Percentiles rank a stretch among this genome's conserved stretches.
Conservation (phyloP, 1,284 basidiomycete genomes). For the Apiotrichum mycotoxinovorans region DNA sequence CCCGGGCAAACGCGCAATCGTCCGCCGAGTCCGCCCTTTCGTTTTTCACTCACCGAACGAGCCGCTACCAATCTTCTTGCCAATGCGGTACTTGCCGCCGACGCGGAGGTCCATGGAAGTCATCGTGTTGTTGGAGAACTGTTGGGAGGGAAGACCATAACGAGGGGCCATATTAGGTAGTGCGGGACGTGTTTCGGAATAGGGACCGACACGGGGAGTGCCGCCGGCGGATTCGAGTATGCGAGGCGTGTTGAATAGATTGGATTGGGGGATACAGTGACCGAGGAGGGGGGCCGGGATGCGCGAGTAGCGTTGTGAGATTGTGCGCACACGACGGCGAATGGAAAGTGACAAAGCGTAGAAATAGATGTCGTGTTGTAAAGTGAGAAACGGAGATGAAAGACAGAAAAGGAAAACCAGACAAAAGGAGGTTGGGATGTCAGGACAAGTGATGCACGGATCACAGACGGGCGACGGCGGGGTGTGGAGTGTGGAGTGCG, state of each 20-base stretch:
- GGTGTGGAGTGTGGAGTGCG: background rate
- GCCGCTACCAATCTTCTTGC: slow-evolving; percentile 99
- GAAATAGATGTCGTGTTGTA: background rate
- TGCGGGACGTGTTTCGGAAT: background rate
- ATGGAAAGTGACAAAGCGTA: background rate
- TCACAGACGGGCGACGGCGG: too few relatives aligned
- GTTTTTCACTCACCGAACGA: slow-evolving; percentile 77
- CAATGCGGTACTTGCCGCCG: slow-evolving; percentile 96
- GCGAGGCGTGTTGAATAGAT: slow-evolving; percentile 4
- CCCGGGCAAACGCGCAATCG: too few relatives aligned
- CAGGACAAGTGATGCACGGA: background rate
- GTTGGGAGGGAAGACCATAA: slow-evolving; percentile 7
- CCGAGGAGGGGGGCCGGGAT: too few relatives aligned
- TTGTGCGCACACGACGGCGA: background rate
- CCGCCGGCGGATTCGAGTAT: background rate
- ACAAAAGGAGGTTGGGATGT: background rate
- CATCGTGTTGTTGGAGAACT: slow-evolving; percentile 33
- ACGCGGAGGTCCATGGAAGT: slow-evolving; percentile 82
- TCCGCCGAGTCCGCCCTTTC: background rate
- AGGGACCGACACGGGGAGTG: background rate
- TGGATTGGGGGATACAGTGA: background rate
- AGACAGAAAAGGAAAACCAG: background rate
- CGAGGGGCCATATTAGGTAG: slow-evolving; percentile 12
- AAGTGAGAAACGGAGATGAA: background rate
- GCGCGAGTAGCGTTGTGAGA: background rate